Base-by-base conservation (phyloP, 2,329 filamentous ascomycete species). In the Trichophyton rubrum region DNA sequence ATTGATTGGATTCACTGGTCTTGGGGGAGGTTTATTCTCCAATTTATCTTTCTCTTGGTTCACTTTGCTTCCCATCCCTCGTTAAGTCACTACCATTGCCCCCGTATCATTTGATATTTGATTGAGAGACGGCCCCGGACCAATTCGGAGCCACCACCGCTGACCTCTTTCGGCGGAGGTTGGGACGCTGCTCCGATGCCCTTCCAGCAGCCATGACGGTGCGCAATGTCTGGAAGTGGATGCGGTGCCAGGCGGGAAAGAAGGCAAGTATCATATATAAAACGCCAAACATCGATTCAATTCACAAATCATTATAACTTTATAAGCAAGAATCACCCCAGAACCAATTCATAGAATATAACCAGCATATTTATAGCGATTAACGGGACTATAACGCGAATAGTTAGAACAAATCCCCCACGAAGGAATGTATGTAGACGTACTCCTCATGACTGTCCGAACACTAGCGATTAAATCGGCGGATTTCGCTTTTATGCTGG, bases 371-470 rank as follows among this genome's bases (percentile, higher is more conserved):
- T 95, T 69, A 92, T 84, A 64, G 84, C 82, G 74, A 95, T 95
- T 64, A 95, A 75, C 13, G 90, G 90, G 80, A 92, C 89, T 93
- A 67, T 47, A 40, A 40, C 5, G 20, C 27, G 3, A 35, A 15
- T 1, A 8, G 30, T 45, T 40, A 38, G 24, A 51, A 17, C 17
- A 49, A 40, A 55, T 38, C 2, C 11, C 8, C 11, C 13, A 27
- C 15, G 5, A 24, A 11, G 17, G 11, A 1, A 20, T 7, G 6
- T 11, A 11, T n/a, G 20, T 43, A 41, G 51, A 83, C 86, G 62
- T 82, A 96, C 91, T 90, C 78, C 92, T 84, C 89, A 95, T 95
- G 60, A 97, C 79, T 61, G 89, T 96, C 73, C 92, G 82, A 67
- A 96, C 87, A 69, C 89, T 93, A 40, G 89, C 88, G 66, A 97